Base-by-base conservation (phyloP, 2,329 filamentous ascomycete genomes). In the Diplodia seriata region DNA sequence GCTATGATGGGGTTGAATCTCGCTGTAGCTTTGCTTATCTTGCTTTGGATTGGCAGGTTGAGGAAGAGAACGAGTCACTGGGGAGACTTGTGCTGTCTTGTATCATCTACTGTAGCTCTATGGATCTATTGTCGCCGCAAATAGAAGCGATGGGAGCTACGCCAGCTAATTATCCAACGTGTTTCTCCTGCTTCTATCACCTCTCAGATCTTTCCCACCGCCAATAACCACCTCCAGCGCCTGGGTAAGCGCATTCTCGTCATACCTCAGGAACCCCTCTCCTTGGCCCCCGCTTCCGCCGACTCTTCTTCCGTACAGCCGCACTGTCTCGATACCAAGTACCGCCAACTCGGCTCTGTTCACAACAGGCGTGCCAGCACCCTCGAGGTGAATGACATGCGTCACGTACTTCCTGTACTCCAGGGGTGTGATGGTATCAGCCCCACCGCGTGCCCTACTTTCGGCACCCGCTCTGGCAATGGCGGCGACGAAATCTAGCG, bases 341-440 rank as follows among this genome's bases (percentile, higher is more conserved):
- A 80, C 78, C 4, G 56, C 20, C 53, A 97, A 82, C 66, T 84
- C 85, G 6, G 85, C 85, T 61, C 84, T 87, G 72, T 97, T 88
- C 1, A 97, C 90, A 3, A 76, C 81, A 0, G 94, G 94, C 26
- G 90, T 89, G 0, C 85, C 86, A 0, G 87, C 85, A 0, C 89
- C 90, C 51, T 94, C 91, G 0, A 97, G 80, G 74, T 97, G 91
- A 7, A 97, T 84, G 15, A 97, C 78, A 76, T 97, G 94, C 7
- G 91, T 96, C 3, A 97, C 89, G 74, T 95, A 97, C 2, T 81
- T 82, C 31, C 79, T 83, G 73, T 89, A 91, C 6, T 89, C 85
- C 0, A 72, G 69, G 4, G 64, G 67, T 40, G 51, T 59, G 31
- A 49, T 23, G 31, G 23, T 31, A 47, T 55, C 66, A 4, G 33